A percentile compares a stretch with the other conserved stretches of the same genome.
Conservation (phyloP, 2,329 filamentous ascomycete genomes). For the Chrysosporium keratinophilum region DNA sequence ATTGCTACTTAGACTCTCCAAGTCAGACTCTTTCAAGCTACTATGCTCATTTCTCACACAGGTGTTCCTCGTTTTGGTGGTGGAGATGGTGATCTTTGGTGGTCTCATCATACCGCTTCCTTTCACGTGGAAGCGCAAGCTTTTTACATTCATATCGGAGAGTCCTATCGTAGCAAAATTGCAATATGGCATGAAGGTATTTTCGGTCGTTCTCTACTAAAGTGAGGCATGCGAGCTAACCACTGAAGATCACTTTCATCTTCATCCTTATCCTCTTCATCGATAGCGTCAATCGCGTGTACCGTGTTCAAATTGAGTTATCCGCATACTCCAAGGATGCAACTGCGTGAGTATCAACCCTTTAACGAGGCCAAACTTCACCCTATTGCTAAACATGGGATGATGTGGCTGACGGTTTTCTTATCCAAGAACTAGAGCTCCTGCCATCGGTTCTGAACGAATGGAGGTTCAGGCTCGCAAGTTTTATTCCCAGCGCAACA, state of each 20-base stretch:
- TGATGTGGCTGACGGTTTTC: slow-evolving; percentile 12
- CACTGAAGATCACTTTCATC: slow-evolving; percentile 74
- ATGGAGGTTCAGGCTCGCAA: slow-evolving; percentile 99
- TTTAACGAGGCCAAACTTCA: neutral
- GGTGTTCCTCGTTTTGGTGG: slow-evolving; percentile 42
- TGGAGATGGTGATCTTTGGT: slow-evolving; percentile 43
- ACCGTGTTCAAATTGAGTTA: slow-evolving; percentile 88
- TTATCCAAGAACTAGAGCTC: slow-evolving; percentile 40
- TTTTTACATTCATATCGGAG: slow-evolving; percentile 94
- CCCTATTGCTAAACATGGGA: neutral
- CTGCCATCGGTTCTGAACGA: slow-evolving; percentile 79
- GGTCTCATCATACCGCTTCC: slow-evolving; percentile 64
- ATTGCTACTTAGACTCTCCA: neutral
- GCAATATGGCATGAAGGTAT: slow-evolving; percentile 88
- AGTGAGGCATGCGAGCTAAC: neutral
- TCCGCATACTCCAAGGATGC: slow-evolving; percentile 57
- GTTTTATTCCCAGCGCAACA: slow-evolving; percentile 99
- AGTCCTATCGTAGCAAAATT: slow-evolving; percentile 77
- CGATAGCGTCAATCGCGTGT: slow-evolving; percentile 92
- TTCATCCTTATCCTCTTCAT: slow-evolving; percentile 98
- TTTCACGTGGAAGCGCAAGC: slow-evolving; percentile 70
- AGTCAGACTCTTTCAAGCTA: neutral
- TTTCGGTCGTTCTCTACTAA: neutral
- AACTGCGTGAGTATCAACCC: slow-evolving; percentile 38
- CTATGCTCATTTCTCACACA: slow-evolving; percentile 18